These are phyloP conservation scores for Dothideomycetes sp. DNA, from an alignment of 2,329 filamentous ascomycete genomes.

Conservation along the genomic window DNA sequence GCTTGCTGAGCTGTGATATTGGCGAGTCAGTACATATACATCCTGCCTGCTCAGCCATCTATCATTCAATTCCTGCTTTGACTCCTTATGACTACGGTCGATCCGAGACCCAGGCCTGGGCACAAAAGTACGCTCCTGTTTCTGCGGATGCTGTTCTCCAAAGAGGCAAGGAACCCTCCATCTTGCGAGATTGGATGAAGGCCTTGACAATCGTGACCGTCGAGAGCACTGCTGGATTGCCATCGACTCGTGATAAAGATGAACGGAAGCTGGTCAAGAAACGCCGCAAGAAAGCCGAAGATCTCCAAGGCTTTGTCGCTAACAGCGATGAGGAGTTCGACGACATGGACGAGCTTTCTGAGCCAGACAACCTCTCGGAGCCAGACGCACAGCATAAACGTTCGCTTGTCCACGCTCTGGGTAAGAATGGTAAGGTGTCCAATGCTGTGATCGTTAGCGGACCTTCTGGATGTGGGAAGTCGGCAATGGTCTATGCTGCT, in stretches of 20 bases:
- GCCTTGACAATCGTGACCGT: constrained; percentile 67
- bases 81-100: constrained; percentile 71
- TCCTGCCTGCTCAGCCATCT: constrained; percentile 49
- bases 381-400: constrained; percentile 10
- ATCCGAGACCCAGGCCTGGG: constrained; percentile 66
- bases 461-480: constrained; percentile 84
- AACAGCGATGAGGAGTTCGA: constrained; percentile 61
- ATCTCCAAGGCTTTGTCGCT: constrained; percentile 70
- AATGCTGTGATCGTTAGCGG: constrained; percentile 86
- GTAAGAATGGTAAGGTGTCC: constrained; percentile 34
- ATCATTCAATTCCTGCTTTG: constrained; percentile 48
- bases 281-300: constrained; percentile 52
- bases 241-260: constrained; percentile 1
- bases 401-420: constrained; percentile 15
- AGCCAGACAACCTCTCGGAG: constrained; percentile 35
- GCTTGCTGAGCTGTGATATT: constrained; percentile 1
- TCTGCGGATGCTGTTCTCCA: constrained; percentile 66
- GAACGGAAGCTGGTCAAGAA: constrained; percentile 33
- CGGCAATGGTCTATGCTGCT: constrained; percentile 80
- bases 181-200: constrained; percentile 73
- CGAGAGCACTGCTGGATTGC: constrained; percentile 55
- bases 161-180: constrained; percentile 52
- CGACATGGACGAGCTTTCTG: constrained; percentile 54
- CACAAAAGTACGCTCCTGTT: constrained; percentile 72
- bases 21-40: constrained; percentile 28